phyloP scores from a whole-genome alignment of 75 land plant species.

The Sequoiadendron giganteum region DNA sequence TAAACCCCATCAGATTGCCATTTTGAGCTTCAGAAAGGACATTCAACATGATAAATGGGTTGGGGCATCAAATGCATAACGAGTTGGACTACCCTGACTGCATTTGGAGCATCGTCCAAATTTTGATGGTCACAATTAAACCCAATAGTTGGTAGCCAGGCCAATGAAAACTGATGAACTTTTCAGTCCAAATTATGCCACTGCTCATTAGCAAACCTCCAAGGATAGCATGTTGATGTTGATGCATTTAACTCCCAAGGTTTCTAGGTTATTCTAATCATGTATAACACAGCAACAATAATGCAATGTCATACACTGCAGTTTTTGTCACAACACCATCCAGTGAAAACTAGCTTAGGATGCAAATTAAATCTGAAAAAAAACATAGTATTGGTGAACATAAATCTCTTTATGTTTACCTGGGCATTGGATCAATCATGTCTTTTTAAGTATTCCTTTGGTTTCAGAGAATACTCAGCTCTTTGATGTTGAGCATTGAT shows the following conservation, averaged over 20 bases:
- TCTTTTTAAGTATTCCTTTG: neutral
- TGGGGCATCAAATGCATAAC: too few relatives aligned
- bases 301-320: neutral
- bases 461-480: neutral
- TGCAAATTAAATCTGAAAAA: neutral
- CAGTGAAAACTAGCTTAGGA: neutral
- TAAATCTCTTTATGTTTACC: neutral
- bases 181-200: neutral
- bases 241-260: neutral
- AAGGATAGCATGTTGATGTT: neutral
- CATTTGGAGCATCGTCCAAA: too few relatives aligned
- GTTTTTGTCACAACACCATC: neutral
- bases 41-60: too few relatives aligned
- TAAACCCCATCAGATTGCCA: too few relatives aligned
- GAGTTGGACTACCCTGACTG: too few relatives aligned
- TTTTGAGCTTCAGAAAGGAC: too few relatives aligned
- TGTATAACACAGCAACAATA: neutral
- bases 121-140: too few relatives aligned
- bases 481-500: neutral
- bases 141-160: too few relatives aligned
- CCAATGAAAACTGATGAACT: neutral
- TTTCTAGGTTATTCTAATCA: neutral
- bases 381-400: neutral
- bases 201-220: neutral
- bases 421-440: neutral